Percentiles rank a stretch among this genome's conserved stretches.
Evolutionary conservation across 495 filamentous ascomycete species (phyloP).

Genomic region (Geoglossum glabrum): DNA sequence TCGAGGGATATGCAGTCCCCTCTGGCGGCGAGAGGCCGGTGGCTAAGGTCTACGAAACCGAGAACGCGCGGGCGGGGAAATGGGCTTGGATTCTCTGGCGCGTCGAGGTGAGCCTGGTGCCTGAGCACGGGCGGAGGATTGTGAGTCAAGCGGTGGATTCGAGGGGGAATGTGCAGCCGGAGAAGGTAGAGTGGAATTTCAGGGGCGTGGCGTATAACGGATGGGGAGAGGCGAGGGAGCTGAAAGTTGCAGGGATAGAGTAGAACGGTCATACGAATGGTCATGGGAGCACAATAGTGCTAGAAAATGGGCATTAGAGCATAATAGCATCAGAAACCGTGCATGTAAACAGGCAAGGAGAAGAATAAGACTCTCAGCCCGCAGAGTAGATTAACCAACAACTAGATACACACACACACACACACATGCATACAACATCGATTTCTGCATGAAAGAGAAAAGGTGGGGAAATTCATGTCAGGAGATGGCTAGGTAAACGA

Average conservation of each 20-base stretch:
- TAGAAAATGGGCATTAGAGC: too few relatives aligned
- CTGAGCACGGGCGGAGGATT: conserved; percentile 6
- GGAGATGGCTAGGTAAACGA: too few relatives aligned
- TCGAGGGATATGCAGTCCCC: conserved; percentile 5
- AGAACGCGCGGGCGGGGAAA: conserved; percentile 4
- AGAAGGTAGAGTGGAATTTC: conserved; percentile 14
- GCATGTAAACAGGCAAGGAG: too few relatives aligned
- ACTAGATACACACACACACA: too few relatives aligned
- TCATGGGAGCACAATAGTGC: neutral
- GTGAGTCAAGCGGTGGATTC: conserved; percentile 10
- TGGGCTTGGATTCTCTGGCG: conserved; percentile 9
- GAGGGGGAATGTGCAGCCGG: conserved; percentile 13
- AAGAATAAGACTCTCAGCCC: too few relatives aligned
- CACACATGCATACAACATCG: too few relatives aligned
- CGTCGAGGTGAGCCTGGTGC: conserved; percentile 6
- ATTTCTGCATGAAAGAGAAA: too few relatives aligned
- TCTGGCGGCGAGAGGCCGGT: neutral
- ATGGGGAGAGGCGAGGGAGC: conserved; percentile 30
- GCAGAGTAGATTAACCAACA: too few relatives aligned
- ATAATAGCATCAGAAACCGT: too few relatives aligned
- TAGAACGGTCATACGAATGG: neutral
- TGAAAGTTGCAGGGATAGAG: conserved; percentile 16
- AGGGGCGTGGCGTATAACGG: conserved; percentile 41
- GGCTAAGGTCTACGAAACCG: conserved; percentile 14
- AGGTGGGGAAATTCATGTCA: too few relatives aligned